These are phyloP conservation scores for Ganoderma lingzhi DNA, from an alignment of 1,284 basidiomycete species.

Conservation along the genomic window DNA sequence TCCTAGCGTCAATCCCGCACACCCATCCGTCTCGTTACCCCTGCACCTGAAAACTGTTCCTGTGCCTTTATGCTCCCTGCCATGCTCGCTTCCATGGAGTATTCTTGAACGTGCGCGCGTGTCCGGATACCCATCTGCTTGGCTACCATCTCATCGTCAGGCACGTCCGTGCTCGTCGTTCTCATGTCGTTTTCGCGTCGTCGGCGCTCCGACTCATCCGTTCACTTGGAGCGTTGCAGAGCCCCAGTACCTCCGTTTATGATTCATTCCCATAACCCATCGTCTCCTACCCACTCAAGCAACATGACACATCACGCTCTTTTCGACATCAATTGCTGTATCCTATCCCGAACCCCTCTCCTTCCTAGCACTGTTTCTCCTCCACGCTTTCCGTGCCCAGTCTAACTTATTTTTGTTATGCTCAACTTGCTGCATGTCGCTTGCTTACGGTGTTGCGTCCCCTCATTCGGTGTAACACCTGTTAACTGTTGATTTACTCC, in stretches of 20 bases:
- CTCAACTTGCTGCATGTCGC: conserved; percentile 3
- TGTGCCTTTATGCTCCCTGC: conserved; percentile 14
- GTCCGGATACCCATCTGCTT: not conserved
- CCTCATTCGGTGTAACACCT: not conserved
- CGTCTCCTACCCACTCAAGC: not conserved
- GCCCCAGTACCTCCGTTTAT: not conserved
- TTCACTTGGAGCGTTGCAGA: not conserved
- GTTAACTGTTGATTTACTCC: not conserved
- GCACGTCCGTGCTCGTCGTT: not conserved
- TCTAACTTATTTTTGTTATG: conserved; percentile 3
- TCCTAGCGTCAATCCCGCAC: conserved; percentile 4
- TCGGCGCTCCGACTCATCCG: not conserved
- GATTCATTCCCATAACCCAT: not conserved
- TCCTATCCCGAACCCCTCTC: not conserved
- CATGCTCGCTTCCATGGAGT: conserved; percentile 4
- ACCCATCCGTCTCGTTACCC: conserved; percentile 15
- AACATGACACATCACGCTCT: conserved; percentile 1
- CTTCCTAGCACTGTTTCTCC: not conserved
- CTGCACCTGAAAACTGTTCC: conserved; percentile 17
- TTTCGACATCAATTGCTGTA: conserved; percentile 2
- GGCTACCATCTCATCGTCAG: not conserved
- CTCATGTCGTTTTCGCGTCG: not conserved
- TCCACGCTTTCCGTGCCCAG: not conserved
- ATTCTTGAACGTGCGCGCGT: not conserved
- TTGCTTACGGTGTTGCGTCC: conserved; percentile 4